Evolutionary conservation across 2,329 filamentous ascomycete species (phyloP), one percentile per base, ranked within the genome.

Genomic region (Aspergillus piperis): DNA sequence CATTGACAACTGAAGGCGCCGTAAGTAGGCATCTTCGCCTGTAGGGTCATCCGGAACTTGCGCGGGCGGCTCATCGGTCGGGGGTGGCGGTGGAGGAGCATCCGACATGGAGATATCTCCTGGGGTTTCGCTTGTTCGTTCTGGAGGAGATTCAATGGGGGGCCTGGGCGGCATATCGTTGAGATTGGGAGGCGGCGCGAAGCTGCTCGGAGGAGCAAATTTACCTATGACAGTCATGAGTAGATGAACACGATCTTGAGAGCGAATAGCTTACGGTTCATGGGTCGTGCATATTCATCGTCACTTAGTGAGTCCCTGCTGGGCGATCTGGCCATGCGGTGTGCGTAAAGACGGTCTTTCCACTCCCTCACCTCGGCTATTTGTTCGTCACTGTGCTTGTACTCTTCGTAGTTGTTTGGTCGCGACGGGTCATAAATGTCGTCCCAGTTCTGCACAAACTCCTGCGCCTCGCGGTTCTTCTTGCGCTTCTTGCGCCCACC

Each of bases 361-460:
- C 93, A 97, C 68, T 96, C 92, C 59, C 86, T 84, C 3, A 92
- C 85, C 72, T 96, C 92, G 17, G 84, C 81, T 61, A 93, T 86
- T 71, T 91, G 89, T 77, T 96, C 92, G 60, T 96, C 91, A 70
- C 91, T 95, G 62, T 88, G 83, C 61, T 90, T 84, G 72, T 95
- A 97, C 70, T 94, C 90, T 58, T 93, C 90, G 53, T 94, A 90
- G 66, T 88, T 92, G 42, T 91, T 96, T 8, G 93, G 92, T 41
- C 90, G 82, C 10, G 89, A 82, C 0, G 92, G 91, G 70, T 96
- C 93, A 73, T 96, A 97, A 23, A 95, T 85, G 73, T 96, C 92
- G 73, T 96, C 90, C 92, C 92, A 97, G 71, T 96, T 88, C n/a
- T 83, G 78, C 5, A 78, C 76, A 30, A 83, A 75, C 50, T 82